A percentile compares a stretch with the other conserved stretches of the same genome.
These are phyloP conservation scores for Colletotrichum filicis DNA, from an alignment of 2,329 filamentous ascomycete species.

Conservation along the genomic window DNA sequence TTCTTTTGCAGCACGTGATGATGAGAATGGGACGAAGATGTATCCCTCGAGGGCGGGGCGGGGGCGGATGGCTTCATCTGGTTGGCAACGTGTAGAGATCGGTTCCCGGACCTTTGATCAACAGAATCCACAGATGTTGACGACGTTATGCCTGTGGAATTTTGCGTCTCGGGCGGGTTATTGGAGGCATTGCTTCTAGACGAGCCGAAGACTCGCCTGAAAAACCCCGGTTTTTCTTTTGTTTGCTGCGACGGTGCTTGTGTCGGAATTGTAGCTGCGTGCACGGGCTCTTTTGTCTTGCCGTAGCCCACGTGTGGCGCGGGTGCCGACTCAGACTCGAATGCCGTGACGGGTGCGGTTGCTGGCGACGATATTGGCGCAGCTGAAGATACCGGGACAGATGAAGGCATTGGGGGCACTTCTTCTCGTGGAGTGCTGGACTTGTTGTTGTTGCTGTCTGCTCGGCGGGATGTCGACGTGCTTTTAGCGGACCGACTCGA, in stretches of 20 bases:
- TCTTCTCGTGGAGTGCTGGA: conserved; percentile 6
- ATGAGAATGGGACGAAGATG: conserved; percentile 54
- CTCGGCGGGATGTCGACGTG: conserved; percentile 19
- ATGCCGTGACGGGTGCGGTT: conserved; percentile 47
- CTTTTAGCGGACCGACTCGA: conserved; percentile 28
- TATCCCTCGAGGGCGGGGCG: conserved; percentile 62
- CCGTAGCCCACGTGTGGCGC: conserved; percentile 69
- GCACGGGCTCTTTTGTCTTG: conserved; percentile 64
- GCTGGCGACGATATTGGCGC: conserved; percentile 48
- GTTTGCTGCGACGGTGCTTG: conserved; percentile 54
- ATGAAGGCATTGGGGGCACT: background rate
- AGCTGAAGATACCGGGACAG: background rate
- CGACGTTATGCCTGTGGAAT: conserved; percentile 44
- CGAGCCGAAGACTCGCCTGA: conserved; percentile 88
- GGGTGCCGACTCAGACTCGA: conserved; percentile 64
- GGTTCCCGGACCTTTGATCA: conserved; percentile 49
- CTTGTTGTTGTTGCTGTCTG: conserved; percentile 3
- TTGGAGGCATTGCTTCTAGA: conserved; percentile 63
- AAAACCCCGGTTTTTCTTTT: conserved; percentile 87
- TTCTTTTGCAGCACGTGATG: conserved; percentile 81
- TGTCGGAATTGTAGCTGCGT: conserved; percentile 62
- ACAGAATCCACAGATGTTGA: conserved; percentile 50
- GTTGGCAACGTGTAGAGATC: conserved; percentile 54
- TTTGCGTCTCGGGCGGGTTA: conserved; percentile 30
- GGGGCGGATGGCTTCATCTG: conserved; percentile 58